Percentiles rank a stretch among this genome's conserved stretches.
These are phyloP conservation scores for Xylariaceae sp. DNA, from an alignment of 2,329 filamentous ascomycete species.

Conservation along the genomic window DNA sequence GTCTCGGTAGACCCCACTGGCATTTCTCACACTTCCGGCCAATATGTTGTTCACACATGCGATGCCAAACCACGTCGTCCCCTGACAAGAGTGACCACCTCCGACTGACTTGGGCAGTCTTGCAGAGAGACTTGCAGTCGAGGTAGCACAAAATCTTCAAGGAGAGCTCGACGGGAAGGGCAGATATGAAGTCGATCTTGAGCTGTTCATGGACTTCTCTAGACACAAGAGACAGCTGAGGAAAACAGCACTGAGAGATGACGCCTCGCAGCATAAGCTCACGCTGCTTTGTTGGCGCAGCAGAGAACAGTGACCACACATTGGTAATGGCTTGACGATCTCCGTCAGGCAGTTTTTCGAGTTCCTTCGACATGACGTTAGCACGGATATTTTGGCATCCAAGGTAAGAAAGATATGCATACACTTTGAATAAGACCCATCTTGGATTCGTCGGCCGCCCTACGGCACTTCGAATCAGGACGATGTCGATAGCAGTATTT, in stretches of 20 bases:
- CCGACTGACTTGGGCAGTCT: slow-evolving; percentile 88
- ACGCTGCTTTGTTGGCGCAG: slow-evolving; percentile 86
- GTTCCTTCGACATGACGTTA: slow-evolving; percentile 51
- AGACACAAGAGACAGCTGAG: slow-evolving; percentile 89
- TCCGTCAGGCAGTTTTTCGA: slow-evolving; percentile 73
- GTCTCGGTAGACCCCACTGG: slow-evolving; percentile 85
- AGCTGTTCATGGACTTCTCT: slow-evolving; percentile 89
- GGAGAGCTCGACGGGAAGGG: slow-evolving; percentile 82
- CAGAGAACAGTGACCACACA: slow-evolving; percentile 97
- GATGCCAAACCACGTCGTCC: slow-evolving; percentile 96
- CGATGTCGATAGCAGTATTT: slow-evolving; percentile 95
- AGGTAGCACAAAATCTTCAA: slow-evolving; percentile 92
- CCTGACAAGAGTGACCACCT: slow-evolving; percentile 89
- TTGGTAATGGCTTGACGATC: slow-evolving; percentile 96
- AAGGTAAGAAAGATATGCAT: slow-evolving; percentile 33
- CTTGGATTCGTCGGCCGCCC: slow-evolving; percentile 88
- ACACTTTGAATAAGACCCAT: slow-evolving; percentile 93
- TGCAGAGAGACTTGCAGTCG: slow-evolving; percentile 91
- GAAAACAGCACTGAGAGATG: slow-evolving; percentile 94
- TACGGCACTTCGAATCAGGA: slow-evolving; percentile 88
- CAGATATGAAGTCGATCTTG: slow-evolving; percentile 92
- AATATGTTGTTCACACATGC: slow-evolving; percentile 91
- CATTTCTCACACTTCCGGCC: slow-evolving; percentile 84
- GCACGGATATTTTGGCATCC: neutral
- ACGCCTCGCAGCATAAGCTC: slow-evolving; percentile 97